Evolutionary conservation across 1,284 basidiomycete species (phyloP).

Genomic region (Vanrija sp.): DNA sequence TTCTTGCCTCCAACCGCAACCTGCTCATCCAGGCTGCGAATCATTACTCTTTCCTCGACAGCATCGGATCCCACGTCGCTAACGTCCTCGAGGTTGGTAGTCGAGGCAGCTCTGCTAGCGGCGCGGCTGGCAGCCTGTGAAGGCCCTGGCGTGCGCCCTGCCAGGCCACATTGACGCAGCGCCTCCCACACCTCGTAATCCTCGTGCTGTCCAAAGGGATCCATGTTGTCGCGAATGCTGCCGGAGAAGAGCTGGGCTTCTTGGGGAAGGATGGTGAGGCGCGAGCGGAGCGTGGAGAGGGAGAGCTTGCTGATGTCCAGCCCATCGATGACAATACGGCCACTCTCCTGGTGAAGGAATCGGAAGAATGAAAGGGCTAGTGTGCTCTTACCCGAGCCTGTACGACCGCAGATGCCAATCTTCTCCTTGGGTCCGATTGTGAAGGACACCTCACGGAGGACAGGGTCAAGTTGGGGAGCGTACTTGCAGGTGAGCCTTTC

Average conservation of each 20-base stretch:
- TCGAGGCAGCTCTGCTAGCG: constrained; percentile 15
- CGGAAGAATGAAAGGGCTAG: constrained; percentile 53
- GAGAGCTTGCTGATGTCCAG: constrained; percentile 52
- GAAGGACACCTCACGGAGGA: constrained; percentile 53
- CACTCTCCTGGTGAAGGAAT: constrained; percentile 50
- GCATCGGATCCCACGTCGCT: constrained; percentile 22
- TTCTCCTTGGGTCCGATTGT: constrained; percentile 52
- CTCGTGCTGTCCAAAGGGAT: constrained; percentile 52
- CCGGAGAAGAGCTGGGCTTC: constrained; percentile 52
- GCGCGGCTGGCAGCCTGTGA: constrained; percentile 32
- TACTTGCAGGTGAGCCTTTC: constrained; percentile 51
- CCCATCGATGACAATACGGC: constrained; percentile 51
- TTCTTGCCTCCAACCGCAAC: constrained; percentile 53
- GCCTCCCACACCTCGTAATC: constrained; percentile 56
- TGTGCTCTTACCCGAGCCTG: constrained; percentile 48
- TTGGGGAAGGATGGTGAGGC: constrained; percentile 55
- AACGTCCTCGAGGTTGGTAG: constrained; percentile 6
- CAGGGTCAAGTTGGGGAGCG: constrained; percentile 52
- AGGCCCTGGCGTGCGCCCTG: constrained; percentile 36
- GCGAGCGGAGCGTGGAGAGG: constrained; percentile 51
- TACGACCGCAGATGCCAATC: constrained; percentile 55
- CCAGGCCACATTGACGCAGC: constrained; percentile 52
- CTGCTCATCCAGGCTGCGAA: constrained; percentile 52
- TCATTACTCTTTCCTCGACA: constrained; percentile 47
- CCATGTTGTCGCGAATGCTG: constrained; percentile 50